A percentile compares a stretch with the other conserved stretches of the same genome.
These are phyloP conservation scores for Fusarium anguioides DNA, from an alignment of 2,329 filamentous ascomycete genomes.

Conservation along the genomic window DNA sequence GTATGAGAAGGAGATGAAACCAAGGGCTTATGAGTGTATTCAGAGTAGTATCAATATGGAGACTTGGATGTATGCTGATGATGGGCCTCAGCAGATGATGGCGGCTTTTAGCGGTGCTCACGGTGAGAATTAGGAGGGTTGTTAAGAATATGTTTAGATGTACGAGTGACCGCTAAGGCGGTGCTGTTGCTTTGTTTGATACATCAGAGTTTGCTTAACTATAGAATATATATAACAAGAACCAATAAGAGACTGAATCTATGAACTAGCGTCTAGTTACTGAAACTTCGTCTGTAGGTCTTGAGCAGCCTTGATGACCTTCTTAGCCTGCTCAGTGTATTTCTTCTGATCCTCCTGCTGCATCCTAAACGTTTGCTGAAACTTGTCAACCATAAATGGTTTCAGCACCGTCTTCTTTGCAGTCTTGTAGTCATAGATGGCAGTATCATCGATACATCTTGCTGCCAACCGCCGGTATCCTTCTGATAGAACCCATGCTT, in stretches of 20 bases:
- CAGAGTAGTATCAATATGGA: slow-evolving; percentile 15
- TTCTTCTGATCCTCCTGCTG: neutral
- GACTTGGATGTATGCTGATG: neutral
- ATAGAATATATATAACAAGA: no score
- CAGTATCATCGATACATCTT: slow-evolving; percentile 25
- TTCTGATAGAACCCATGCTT: slow-evolving; percentile 31
- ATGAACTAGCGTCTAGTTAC: no score
- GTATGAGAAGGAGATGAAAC: slow-evolving; percentile 2
- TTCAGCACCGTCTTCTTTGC: slow-evolving; percentile 23
- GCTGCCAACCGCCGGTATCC: slow-evolving; percentile 25
- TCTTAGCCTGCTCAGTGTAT: neutral
- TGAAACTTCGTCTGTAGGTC: slow-evolving; percentile 4
- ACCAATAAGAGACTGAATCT: no score
- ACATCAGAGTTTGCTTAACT: no score
- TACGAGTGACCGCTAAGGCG: no score
- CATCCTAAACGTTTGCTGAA: slow-evolving; percentile 13
- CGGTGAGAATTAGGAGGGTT: neutral
- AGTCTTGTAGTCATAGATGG: slow-evolving; percentile 22
- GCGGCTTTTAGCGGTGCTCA: neutral
- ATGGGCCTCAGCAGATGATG: slow-evolving; percentile 5
- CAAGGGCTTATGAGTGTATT: neutral
- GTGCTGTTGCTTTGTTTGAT: no score
- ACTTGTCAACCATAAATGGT: slow-evolving; percentile 32
- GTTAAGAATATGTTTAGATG: no score
- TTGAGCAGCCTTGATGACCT: neutral